Percentiles rank a stretch among this genome's conserved stretches.
These are phyloP conservation scores for Didymella exigua DNA, from an alignment of 2,329 filamentous ascomycete species.

Conservation along the genomic window DNA sequence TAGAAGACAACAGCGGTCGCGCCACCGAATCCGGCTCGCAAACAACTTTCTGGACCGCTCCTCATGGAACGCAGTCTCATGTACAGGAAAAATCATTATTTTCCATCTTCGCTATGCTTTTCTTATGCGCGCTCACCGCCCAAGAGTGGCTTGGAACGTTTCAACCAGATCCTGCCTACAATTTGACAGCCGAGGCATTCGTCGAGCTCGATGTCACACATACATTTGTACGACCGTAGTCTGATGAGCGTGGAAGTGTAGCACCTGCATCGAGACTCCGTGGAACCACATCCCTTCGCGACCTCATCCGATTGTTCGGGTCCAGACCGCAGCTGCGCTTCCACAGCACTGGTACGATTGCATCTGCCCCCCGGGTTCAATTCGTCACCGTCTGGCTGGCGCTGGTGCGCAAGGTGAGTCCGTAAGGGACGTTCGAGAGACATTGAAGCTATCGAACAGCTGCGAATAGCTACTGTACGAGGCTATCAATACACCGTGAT, in stretches of 20 bases:
- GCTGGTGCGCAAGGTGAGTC: constrained; percentile 13
- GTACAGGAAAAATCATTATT: too few relatives aligned
- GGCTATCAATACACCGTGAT: constrained; percentile 2
- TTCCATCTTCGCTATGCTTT: neutral
- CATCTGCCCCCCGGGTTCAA: neutral
- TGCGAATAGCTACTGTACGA: constrained; percentile 3
- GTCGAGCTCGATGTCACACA: constrained; percentile 1
- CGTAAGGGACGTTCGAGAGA: constrained; percentile 3
- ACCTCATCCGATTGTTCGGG: constrained; percentile 9
- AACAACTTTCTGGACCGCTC: neutral
- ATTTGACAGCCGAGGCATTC: neutral
- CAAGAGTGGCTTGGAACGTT: neutral
- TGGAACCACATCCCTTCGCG: constrained; percentile 6
- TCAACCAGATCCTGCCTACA: neutral
- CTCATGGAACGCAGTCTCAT: too few relatives aligned
- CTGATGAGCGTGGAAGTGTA: constrained; percentile 5
- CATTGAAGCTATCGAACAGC: constrained; percentile 1
- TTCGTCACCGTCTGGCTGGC: constrained; percentile 8
- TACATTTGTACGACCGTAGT: constrained; percentile 11
- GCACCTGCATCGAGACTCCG: constrained; percentile 11
- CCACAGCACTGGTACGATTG: constrained; percentile 1
- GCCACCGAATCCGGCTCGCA: neutral
- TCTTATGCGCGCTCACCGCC: neutral
- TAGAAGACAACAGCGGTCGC: neutral
- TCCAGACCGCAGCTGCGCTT: constrained; percentile 7